Evolutionary conservation across 306 rosid species (phyloP).

Genomic region (Pyrus betulifolia): DNA sequence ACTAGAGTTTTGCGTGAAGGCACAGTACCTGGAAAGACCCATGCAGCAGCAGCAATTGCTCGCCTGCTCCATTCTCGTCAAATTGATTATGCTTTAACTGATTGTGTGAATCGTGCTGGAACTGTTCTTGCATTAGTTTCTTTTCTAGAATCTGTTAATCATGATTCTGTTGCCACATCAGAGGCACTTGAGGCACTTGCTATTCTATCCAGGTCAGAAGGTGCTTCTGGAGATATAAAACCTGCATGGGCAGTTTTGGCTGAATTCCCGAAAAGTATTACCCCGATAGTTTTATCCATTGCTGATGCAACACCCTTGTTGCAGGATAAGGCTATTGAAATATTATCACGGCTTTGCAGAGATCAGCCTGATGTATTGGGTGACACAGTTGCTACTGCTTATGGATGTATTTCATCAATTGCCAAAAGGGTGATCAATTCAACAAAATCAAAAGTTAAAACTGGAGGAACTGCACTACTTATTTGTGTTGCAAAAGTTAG

Average conservation of each 20-base stretch:
- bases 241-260: slow-evolving; percentile 93
- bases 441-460: slow-evolving; percentile 54
- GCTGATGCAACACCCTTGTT: slow-evolving; percentile 56
- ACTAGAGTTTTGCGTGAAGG: slow-evolving; percentile 85
- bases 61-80: slow-evolving; percentile 70
- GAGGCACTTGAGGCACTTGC: slow-evolving; percentile 94
- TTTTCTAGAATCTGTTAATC: slow-evolving; percentile 62
- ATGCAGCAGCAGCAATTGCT: slow-evolving; percentile 92
- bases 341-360: slow-evolving; percentile 71
- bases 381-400: slow-evolving; percentile 51
- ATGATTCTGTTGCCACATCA: slow-evolving; percentile 58
- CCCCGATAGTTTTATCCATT: slow-evolving; percentile 74
- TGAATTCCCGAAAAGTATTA: slow-evolving; percentile 69
- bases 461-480: slow-evolving; percentile 89
- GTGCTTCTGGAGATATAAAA: slow-evolving; percentile 42
- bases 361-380: slow-evolving; percentile 76
- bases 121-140: slow-evolving; percentile 91
- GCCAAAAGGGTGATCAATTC: slow-evolving; percentile 78
- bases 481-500: slow-evolving; percentile 75
- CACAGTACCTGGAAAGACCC: slow-evolving; percentile 65
- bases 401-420: slow-evolving; percentile 68
- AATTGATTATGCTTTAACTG: slow-evolving; percentile 60
- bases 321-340: slow-evolving; percentile 91
- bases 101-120: slow-evolving; percentile 74
- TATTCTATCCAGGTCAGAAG: slow-evolving; percentile 69